These are phyloP conservation scores for Clavispora carvajalis DNA, from an alignment of 805 yeast genomes.

Conservation along the genomic window DNA sequence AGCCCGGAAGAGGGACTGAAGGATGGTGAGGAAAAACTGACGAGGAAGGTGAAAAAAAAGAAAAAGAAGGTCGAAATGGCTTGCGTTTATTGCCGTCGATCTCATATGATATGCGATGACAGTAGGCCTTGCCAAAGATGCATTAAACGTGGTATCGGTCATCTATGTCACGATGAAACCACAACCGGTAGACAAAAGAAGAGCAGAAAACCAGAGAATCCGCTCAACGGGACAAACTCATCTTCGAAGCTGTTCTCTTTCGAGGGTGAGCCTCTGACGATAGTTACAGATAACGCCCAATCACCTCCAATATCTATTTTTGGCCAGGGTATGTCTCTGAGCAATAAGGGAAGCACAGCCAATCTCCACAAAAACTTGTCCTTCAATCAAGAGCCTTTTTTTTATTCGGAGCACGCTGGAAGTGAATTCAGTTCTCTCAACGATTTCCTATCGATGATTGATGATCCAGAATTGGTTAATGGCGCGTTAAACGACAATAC, in stretches of 20 bases:
- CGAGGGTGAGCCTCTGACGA: neutral
- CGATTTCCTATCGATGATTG: conserved; percentile 85
- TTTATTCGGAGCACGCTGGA: conserved; percentile 88
- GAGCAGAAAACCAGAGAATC: neutral
- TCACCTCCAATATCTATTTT: neutral
- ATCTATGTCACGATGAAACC: conserved; percentile 76
- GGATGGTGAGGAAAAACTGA: neutral
- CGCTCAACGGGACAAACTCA: neutral
- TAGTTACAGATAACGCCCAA: neutral
- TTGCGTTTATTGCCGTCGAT: conserved; percentile 86
- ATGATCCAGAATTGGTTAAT: conserved; percentile 69
- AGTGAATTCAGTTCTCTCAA: conserved; percentile 86
- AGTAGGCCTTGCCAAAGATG: conserved; percentile 75
- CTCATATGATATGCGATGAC: conserved; percentile 91
- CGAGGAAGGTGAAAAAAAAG: conserved; percentile 19
- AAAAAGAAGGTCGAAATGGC: conserved; percentile 60
- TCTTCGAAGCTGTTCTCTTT: neutral
- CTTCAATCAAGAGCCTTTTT: conserved; percentile 65
- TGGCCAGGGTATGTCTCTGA: neutral
- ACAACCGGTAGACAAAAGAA: conserved; percentile 38
- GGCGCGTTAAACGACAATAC: conserved; percentile 28
- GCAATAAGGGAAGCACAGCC: neutral
- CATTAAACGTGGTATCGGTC: conserved; percentile 81
- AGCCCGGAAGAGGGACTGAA: neutral
- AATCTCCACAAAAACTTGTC: conserved; percentile 35